A percentile compares a stretch with the other conserved stretches of the same genome.
These are phyloP conservation scores for Bruguiera sexangula DNA, from an alignment of 345 rosid species.

Conservation along the genomic window DNA sequence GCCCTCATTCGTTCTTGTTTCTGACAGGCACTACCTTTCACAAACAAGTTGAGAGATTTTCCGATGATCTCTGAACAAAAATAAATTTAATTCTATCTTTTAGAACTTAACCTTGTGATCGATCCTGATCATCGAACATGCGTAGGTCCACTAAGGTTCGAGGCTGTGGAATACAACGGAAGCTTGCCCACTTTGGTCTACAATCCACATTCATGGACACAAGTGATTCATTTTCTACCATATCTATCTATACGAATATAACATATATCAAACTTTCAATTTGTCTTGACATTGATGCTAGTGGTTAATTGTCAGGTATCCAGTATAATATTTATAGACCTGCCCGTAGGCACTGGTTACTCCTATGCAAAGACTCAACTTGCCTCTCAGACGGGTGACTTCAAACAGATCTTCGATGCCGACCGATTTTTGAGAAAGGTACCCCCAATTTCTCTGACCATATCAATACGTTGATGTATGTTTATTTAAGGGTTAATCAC, in stretches of 20 bases:
- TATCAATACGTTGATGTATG: too few relatives aligned
- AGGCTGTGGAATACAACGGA: slow-evolving; percentile 54
- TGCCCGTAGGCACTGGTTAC: slow-evolving; percentile 76
- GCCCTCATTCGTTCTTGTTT: too few relatives aligned
- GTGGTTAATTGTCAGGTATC: slow-evolving; percentile 39
- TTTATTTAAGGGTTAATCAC: too few relatives aligned
- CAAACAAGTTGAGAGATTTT: too few relatives aligned
- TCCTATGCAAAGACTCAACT: slow-evolving; percentile 46
- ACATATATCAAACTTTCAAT: too few relatives aligned
- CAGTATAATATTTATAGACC: slow-evolving; percentile 64
- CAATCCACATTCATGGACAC: slow-evolving; percentile 5
- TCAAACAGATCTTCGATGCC: slow-evolving; percentile 42
- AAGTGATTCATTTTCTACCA: neutral
- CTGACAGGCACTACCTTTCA: too few relatives aligned
- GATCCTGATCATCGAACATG: neutral
- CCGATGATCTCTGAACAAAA: too few relatives aligned
- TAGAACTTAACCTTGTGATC: neutral
- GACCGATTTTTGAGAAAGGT: slow-evolving; percentile 58
- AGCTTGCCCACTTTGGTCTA: slow-evolving; percentile 55
- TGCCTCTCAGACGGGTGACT: slow-evolving; percentile 48
- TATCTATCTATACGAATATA: neutral
- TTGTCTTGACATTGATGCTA: neutral
- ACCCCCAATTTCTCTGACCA: neutral
- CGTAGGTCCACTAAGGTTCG: slow-evolving; percentile 63
- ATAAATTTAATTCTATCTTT: too few relatives aligned